Percentiles rank a stretch among this genome's conserved stretches.
phyloP scores from a whole-genome alignment of 129 eudicot genomes.

The Smallanthus sonchifolius region DNA sequence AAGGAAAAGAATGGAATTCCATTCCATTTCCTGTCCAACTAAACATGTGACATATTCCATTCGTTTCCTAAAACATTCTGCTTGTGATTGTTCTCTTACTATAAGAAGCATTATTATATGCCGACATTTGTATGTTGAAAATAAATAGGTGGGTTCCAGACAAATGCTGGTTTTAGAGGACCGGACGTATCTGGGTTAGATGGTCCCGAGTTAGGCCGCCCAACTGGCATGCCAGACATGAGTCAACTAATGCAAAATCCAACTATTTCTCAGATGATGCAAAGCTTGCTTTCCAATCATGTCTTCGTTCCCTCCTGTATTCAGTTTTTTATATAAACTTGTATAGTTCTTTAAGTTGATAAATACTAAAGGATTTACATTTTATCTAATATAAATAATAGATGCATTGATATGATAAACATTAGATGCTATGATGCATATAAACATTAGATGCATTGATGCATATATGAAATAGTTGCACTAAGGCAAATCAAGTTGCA shows the following conservation, averaged over 20 bases:
- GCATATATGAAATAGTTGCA: too few relatives aligned
- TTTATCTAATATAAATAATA: too few relatives aligned
- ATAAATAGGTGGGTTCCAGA: conserved; percentile 46
- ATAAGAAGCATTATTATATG: conserved; percentile 5
- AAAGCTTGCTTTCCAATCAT: conserved; percentile 82
- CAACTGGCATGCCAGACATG: conserved; percentile 63
- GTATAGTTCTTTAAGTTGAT: too few relatives aligned
- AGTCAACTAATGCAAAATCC: conserved; percentile 76
- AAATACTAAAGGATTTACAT: too few relatives aligned
- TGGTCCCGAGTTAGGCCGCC: conserved; percentile 57
- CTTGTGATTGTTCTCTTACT: background rate
- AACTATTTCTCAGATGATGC: conserved; percentile 92
- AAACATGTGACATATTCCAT: background rate
- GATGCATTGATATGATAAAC: too few relatives aligned
- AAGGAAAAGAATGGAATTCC: background rate
- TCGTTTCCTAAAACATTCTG: background rate
- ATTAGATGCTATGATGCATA: too few relatives aligned
- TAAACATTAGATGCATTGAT: too few relatives aligned
- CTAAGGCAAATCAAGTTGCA: too few relatives aligned
- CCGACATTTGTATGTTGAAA: conserved; percentile 1
- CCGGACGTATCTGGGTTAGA: conserved; percentile 62
- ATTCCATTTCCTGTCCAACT: background rate
- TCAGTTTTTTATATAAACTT: too few relatives aligned
- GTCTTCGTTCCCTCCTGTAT: too few relatives aligned
- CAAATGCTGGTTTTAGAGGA: conserved; percentile 55